These are phyloP conservation scores for Trichoderma gamsii DNA, from an alignment of 495 filamentous ascomycete genomes.

Conservation along the genomic window DNA sequence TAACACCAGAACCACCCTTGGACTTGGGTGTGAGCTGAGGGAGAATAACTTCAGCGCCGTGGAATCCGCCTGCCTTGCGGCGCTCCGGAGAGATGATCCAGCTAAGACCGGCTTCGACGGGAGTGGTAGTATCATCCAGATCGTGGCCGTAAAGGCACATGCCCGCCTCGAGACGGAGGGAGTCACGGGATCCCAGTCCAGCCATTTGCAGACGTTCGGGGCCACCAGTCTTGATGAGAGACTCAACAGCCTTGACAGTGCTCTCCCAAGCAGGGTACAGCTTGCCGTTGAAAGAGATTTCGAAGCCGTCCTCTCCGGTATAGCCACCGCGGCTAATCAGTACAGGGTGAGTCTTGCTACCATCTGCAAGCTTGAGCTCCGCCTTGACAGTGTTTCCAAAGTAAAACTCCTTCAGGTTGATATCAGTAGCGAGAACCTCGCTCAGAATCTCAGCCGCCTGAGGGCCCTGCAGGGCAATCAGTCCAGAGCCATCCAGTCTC, in stretches of 20 bases:
- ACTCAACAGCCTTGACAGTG: constrained; percentile 28
- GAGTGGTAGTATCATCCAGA: constrained; percentile 81
- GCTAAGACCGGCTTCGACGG: constrained; percentile 72
- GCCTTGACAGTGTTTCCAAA: constrained; percentile 67
- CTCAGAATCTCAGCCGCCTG: constrained; percentile 57
- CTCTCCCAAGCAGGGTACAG: constrained; percentile 45
- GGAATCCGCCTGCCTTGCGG: constrained; percentile 59
- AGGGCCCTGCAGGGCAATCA: constrained; percentile 88
- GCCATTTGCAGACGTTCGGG: constrained; percentile 66
- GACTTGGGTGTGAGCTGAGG: constrained; percentile 61
- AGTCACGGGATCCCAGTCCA: constrained; percentile 86
- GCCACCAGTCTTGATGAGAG: constrained; percentile 57
- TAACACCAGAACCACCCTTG: constrained; percentile 60
- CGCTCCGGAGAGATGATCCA: constrained; percentile 83
- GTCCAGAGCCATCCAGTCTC: constrained; percentile 58
- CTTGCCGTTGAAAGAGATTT: constrained; percentile 72
- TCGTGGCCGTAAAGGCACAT: constrained; percentile 99
- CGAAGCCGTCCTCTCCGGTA: constrained; percentile 97
- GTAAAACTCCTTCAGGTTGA: constrained; percentile 61
- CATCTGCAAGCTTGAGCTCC: constrained; percentile 36
- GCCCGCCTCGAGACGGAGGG: constrained; percentile 86
- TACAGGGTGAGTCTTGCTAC: constrained; percentile 45
- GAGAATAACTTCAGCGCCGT: constrained; percentile 69
- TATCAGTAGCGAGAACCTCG: constrained; percentile 43
- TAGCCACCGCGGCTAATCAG: constrained; percentile 86